Base-by-base conservation (phyloP, 2,329 filamentous ascomycete genomes). In the Diaporthe citriasiana region DNA sequence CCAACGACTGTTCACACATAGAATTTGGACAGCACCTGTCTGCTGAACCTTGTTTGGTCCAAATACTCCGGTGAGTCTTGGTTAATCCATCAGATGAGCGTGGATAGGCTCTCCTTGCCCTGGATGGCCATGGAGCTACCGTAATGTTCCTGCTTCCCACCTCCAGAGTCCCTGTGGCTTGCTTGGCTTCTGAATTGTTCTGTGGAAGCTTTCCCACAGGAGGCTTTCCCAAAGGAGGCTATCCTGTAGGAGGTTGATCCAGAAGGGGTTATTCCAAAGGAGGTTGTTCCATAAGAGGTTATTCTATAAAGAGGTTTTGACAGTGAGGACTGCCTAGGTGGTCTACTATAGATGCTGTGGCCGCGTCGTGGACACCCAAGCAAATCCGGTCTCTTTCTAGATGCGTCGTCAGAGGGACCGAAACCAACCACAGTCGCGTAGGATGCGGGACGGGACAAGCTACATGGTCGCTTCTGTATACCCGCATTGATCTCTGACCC, bases 21-120 rank as follows among this genome's bases (percentile, higher is more conserved):
- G 40, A 33, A 68, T 51, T 35, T 19, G 9, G 12, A 17, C 33
- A 47, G 45, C 60, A 66, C 42, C 27, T 50, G 42, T 50, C 42
- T 66, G 6, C 42, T 45, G 30, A 33, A 35, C 17, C 22, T 17
- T 12, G 15, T 15, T 4, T 50, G 12, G 30, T 50, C 42, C 5
- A 25, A 66, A 66, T 51, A 66, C 63, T 66, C 63, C 63, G 63
- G 33, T 15, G 22, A 25, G 42, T 7, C 30, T 38, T 50, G 10
- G 12, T 38, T 25, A 5, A 22, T 25, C 30, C 27, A 66, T 33
- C 27, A 25, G 27, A 33, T 0, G 27, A 30, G 40, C 27, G 27
- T 22, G 15, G 38, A 50, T 12, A 17, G 4, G 12, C 45, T 27
- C 22, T 60, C 2, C 4, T 15, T 45, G 30, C 19, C 19, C 53